Evolutionary conservation across 164 flowering plant species (phyloP).

Genomic region (Paratinospora sagittata): DNA sequence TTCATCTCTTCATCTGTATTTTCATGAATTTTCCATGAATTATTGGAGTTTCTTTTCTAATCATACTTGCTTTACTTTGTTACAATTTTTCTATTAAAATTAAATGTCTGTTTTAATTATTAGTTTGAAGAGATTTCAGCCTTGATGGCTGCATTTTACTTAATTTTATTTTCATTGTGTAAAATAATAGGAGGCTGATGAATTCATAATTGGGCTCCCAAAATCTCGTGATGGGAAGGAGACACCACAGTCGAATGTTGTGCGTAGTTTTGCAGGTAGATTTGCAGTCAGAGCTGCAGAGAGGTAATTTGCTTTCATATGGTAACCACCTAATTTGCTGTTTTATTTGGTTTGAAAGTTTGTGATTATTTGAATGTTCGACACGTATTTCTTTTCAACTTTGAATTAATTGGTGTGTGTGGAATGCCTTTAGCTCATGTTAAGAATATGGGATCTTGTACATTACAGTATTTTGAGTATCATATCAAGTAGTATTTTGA

Average conservation of each 20-base stretch:
- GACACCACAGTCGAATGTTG: constrained; percentile 74
- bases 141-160: neutral
- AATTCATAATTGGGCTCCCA: constrained; percentile 81
- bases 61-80: neutral
- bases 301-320: constrained; percentile 34
- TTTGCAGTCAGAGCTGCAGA: constrained; percentile 78
- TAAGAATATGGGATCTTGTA: neutral
- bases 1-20: neutral
- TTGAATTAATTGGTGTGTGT: neutral
- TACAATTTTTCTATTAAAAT: neutral
- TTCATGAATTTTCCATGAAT: neutral
- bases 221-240: constrained; percentile 67
- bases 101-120: neutral
- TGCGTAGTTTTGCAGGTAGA: constrained; percentile 79
- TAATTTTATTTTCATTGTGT: neutral
- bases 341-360: neutral
- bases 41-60: neutral
- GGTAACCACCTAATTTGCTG: neutral
- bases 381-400: neutral
- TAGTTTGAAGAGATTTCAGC: neutral
- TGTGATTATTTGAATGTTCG: neutral
- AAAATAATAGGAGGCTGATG: constrained; percentile 69
- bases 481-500: neutral
- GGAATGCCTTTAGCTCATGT: neutral
- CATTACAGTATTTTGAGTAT: neutral